Percentiles rank a stretch among this genome's conserved stretches.
Evolutionary conservation across 345 rosid species (phyloP).

Genomic region (Salix caprea): DNA sequence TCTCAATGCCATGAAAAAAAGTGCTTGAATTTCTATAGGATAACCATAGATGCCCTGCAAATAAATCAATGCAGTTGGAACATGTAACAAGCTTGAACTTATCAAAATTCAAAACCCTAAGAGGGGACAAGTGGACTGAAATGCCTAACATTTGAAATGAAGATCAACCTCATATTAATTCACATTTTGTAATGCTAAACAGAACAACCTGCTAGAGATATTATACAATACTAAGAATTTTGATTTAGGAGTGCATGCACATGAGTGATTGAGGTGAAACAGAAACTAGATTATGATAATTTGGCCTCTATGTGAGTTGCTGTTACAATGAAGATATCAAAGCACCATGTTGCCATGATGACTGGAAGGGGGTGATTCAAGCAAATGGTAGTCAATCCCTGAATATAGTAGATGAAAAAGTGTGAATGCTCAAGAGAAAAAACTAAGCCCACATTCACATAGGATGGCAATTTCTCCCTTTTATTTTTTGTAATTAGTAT

Average conservation of each 20-base stretch:
- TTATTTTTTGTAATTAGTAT: neutral
- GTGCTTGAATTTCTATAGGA: constrained; percentile 84
- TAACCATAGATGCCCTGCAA: constrained; percentile 74
- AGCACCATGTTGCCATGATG: neutral
- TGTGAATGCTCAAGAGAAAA: neutral
- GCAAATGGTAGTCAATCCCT: neutral
- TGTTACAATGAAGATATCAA: neutral
- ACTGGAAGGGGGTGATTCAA: neutral
- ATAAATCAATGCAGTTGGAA: constrained; percentile 6
- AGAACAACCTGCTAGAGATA: neutral
- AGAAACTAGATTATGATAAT: neutral
- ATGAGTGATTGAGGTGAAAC: neutral
- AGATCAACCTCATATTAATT: neutral
- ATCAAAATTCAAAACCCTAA: too few species aligned
- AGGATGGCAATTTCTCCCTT: neutral
- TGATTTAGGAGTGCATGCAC: neutral
- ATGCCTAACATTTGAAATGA: neutral
- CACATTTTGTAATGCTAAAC: neutral
- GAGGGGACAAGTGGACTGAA: neutral
- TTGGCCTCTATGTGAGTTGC: neutral
- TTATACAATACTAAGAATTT: neutral
- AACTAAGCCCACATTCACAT: neutral
- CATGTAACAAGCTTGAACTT: too few species aligned
- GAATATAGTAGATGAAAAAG: neutral
- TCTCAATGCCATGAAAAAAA: constrained; percentile 73